Evolutionary conservation across 768 basidiomycete genomes (phyloP).

Genomic region (Podaxis mareebaensis): DNA sequence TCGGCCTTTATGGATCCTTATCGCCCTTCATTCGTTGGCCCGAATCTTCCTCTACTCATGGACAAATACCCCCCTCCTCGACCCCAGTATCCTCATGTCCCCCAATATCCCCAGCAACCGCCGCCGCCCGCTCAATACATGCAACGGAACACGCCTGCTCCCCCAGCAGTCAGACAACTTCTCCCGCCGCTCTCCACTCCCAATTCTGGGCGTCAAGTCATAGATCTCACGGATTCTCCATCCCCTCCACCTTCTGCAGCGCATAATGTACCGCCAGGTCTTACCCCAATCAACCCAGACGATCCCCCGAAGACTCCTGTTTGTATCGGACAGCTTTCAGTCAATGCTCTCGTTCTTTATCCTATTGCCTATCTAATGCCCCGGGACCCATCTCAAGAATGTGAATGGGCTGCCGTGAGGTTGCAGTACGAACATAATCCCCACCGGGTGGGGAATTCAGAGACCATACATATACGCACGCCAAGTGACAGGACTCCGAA

Average conservation of each 20-base stretch:
- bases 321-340: slow-evolving; percentile 84
- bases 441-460: slow-evolving; percentile 50
- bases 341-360: slow-evolving; percentile 84
- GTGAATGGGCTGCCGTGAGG: slow-evolving; percentile 70
- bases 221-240: slow-evolving; percentile 75
- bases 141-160: slow-evolving; percentile 25
- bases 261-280: slow-evolving; percentile 26
- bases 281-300: slow-evolving; percentile 48
- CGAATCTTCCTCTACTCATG: slow-evolving; percentile 23
- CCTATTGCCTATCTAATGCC: slow-evolving; percentile 67
- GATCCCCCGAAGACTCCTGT: slow-evolving; percentile 80
- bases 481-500: slow-evolving; percentile 51
- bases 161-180: slow-evolving; percentile 21
- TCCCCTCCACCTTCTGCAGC: slow-evolving; percentile 43
- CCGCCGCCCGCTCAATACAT: slow-evolving; percentile 25
- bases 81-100: slow-evolving; percentile 24
- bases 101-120: slow-evolving; percentile 21
- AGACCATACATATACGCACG: slow-evolving; percentile 79
- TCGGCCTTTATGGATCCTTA: slow-evolving; percentile 32
- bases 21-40: slow-evolving; percentile 54
- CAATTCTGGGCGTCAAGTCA: slow-evolving; percentile 51
- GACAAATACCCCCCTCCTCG: slow-evolving; percentile 31
- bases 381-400: slow-evolving; percentile 43
- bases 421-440: slow-evolving; percentile 70
- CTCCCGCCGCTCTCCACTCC: slow-evolving; percentile 19